These are phyloP conservation scores for Candida succiphila DNA, from an alignment of 805 yeast genomes.

Conservation along the genomic window DNA sequence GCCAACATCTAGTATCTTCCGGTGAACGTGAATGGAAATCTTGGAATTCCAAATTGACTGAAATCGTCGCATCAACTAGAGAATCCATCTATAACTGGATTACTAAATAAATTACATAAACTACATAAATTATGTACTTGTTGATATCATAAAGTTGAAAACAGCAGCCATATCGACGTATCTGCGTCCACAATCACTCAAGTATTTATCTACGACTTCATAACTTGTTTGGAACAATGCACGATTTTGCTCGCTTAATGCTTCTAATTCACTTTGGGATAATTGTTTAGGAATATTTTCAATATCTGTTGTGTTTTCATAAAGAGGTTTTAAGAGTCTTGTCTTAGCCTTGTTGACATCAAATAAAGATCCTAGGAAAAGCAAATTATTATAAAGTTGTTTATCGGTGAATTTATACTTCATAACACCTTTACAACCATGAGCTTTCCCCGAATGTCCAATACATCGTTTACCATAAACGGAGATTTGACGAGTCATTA, in stretches of 20 bases:
- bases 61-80: neutral
- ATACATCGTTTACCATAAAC: constrained; percentile 86
- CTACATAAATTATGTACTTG: too few species aligned
- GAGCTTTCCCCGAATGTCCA: constrained; percentile 49
- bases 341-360: constrained; percentile 71
- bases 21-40: too few species aligned
- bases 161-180: constrained; percentile 78
- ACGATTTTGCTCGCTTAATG: constrained; percentile 73
- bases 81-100: constrained; percentile 1
- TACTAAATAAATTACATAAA: neutral
- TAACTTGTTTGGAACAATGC: constrained; percentile 43
- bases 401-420: constrained; percentile 67
- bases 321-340: constrained; percentile 43
- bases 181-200: constrained; percentile 77
- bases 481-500: constrained; percentile 72
- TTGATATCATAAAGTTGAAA: constrained; percentile 27
- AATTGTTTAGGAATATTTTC: constrained; percentile 16
- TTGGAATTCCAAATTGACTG: neutral
- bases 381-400: constrained; percentile 75
- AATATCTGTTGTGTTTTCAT: constrained; percentile 13
- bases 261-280: constrained; percentile 49
- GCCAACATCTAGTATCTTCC: too few species aligned
- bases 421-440: constrained; percentile 75
- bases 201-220: constrained; percentile 59
- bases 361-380: constrained; percentile 70